Conservation (phyloP, 2,329 filamentous ascomycete species). For the Colletotrichum incanum region DNA sequence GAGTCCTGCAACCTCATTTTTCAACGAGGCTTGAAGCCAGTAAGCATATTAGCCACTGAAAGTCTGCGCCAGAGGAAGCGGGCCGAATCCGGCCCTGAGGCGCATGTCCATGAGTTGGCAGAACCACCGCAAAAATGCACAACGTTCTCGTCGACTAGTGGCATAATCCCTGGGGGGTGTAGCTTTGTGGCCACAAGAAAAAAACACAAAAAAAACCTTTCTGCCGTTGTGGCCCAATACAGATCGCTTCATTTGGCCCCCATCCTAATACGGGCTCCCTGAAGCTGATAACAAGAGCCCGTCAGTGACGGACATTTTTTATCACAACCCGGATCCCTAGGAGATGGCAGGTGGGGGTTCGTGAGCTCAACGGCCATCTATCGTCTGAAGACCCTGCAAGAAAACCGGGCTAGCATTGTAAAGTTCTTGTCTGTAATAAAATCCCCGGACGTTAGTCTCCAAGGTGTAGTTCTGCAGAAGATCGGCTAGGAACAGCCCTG, state of each 20-base stretch:
- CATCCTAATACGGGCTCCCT: conserved; percentile 30
- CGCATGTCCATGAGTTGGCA: background rate
- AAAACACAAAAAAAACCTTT: background rate
- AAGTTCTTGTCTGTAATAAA: conserved; percentile 32
- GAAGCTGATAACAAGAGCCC: conserved; percentile 15
- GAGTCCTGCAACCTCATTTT: background rate
- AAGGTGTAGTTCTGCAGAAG: conserved; percentile 26
- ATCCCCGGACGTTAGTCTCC: conserved; percentile 35
- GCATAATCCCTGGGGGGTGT: conserved; percentile 13
- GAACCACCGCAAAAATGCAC: background rate
- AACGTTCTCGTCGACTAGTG: conserved; percentile 10
- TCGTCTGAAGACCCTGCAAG: conserved; percentile 22
- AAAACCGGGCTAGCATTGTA: conserved; percentile 19
- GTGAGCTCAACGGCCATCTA: conserved; percentile 14
- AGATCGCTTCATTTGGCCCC: conserved; percentile 36
- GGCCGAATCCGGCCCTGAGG: conserved; percentile 9
- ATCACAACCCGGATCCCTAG: conserved; percentile 25
- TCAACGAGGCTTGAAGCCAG: conserved; percentile 18
- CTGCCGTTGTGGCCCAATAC: conserved; percentile 17
- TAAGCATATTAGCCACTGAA: background rate
- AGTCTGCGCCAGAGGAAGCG: background rate
- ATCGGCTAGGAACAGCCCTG: conserved; percentile 33
- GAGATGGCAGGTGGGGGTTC: conserved; percentile 39
- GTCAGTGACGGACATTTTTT: conserved; percentile 38
- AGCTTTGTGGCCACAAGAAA: conserved; percentile 9